Evolutionary conservation across 495 filamentous ascomycete genomes (phyloP).

Genomic region (Trichoderma asperelloides): DNA sequence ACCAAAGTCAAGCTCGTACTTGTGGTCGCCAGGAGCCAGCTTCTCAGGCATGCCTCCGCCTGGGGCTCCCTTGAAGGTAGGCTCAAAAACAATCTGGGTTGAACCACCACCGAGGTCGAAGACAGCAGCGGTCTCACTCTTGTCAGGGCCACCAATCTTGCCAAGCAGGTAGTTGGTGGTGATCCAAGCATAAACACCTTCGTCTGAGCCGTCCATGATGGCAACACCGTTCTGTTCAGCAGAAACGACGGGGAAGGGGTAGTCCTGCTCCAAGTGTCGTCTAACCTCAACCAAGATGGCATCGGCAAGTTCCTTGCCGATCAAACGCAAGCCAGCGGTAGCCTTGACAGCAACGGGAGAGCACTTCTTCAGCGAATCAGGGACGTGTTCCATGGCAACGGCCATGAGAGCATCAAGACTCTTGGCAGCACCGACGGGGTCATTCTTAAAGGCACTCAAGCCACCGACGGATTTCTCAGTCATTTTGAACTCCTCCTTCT

Average conservation of each 20-base stretch:
- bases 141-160: constrained; percentile 89
- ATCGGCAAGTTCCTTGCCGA: constrained; percentile 72
- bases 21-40: constrained; percentile 85
- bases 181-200: constrained; percentile 99
- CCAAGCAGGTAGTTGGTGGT: constrained; percentile 96
- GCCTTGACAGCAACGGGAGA: constrained; percentile 93
- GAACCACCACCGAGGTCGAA: constrained; percentile 96
- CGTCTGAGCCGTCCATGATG: constrained; percentile 93
- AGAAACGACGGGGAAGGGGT: constrained; percentile 89
- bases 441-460: constrained; percentile 73
- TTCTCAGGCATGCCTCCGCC: constrained; percentile 80
- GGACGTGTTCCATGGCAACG: constrained; percentile 71
- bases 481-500: constrained; percentile 83
- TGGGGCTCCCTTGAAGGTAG: constrained; percentile 67
- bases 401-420: constrained; percentile 84
- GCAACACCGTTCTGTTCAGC: constrained; percentile 75
- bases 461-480: constrained; percentile 72
- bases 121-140: constrained; percentile 82
- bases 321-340: constrained; percentile 80
- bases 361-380: constrained; percentile 78
- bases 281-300: constrained; percentile 83
- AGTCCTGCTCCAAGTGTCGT: constrained; percentile 70
- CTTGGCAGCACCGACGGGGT: constrained; percentile 79
- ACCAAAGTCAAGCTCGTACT: constrained; percentile 85
- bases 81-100: constrained; percentile 96